A percentile compares a stretch with the other conserved stretches of the same genome.
These are phyloP conservation scores for Trichoderma sp. DNA, from an alignment of 2,329 filamentous ascomycete genomes.

Conservation along the genomic window DNA sequence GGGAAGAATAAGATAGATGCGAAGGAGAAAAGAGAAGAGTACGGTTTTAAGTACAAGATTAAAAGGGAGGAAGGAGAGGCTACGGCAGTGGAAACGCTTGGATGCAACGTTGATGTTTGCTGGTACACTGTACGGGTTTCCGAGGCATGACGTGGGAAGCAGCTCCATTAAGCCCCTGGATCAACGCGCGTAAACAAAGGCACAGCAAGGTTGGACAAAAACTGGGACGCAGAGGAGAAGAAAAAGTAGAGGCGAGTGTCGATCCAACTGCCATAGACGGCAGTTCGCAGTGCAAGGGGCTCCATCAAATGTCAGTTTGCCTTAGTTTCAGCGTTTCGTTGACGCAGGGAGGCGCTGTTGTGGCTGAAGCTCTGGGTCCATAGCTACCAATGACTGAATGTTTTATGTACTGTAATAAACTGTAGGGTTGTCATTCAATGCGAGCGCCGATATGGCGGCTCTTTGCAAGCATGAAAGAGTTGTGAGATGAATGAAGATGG, in stretches of 20 bases:
- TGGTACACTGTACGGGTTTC: background rate
- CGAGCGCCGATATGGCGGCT: background rate
- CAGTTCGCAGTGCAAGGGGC: background rate
- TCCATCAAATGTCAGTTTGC: background rate
- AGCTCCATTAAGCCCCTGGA: slow-evolving; percentile 12
- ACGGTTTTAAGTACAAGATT: background rate
- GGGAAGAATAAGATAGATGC: background rate
- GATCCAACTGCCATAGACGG: slow-evolving; percentile 10
- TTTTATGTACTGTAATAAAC: background rate
- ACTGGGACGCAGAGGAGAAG: background rate
- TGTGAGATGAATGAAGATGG: background rate
- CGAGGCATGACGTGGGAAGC: slow-evolving; percentile 11
- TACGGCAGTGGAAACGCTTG: background rate
- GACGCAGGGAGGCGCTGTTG: background rate
- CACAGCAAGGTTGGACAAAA: slow-evolving; percentile 2
- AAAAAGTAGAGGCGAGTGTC: background rate
- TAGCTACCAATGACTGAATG: background rate
- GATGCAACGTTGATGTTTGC: slow-evolving; percentile 5
- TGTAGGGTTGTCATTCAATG: background rate
- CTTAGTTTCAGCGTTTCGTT: background rate
- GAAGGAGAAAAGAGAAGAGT: background rate
- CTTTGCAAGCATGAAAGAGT: background rate
- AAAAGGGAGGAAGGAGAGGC: background rate
- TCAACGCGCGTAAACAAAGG: background rate
- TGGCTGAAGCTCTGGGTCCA: slow-evolving; percentile 3